Base-by-base conservation (phyloP, 129 eudicot species). In the Cynara cardunculus region DNA sequence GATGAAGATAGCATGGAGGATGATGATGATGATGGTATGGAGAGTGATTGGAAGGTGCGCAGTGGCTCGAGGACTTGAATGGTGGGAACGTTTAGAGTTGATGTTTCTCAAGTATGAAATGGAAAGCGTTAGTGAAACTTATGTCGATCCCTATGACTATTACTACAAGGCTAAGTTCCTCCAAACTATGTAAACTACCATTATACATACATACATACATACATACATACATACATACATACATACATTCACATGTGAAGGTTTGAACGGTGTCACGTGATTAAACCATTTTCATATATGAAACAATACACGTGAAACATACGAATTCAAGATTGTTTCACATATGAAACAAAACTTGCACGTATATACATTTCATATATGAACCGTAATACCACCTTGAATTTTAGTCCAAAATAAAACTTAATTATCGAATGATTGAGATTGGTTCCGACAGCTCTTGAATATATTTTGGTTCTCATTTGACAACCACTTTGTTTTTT, bases 51-150 rank as follows among this genome's bases (percentile, higher is more conserved):
- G 68, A 34, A 59, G 27, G 66, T 26, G 70, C 56, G 67, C 18
- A 16, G n/a, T 76, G 27, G 18, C 67, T n/a, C 46, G 77, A 61
- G 81, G 67, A 28, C 85, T 82, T 76, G 73, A 53, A 44, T 76
- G 71, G 71, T 82, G 81, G 85, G 73, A 56, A 21, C 53, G 77
- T 12, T 13, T 82, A n/a, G 82, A 82, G 73, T 69, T 82, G 67
- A 82, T 82, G 85, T 24, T 82, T 76, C 85, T 82, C 14, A 70
- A 82, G 30, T 82, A 76, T 59, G 85, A 82, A 73, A 82, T 82
- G 85, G 85, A 82, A 61, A 75, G 67, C 49, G 44, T 82, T 34
- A 82, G 73, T 69, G 85, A 69, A 70, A 24, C 71, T 56, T 82
- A 69, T 82, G 85, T 82, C 44, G 70, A 76, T 35, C 85, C 82